Conservation (phyloP, 306 rosid species). For the Gastrolobium bilobum region DNA sequence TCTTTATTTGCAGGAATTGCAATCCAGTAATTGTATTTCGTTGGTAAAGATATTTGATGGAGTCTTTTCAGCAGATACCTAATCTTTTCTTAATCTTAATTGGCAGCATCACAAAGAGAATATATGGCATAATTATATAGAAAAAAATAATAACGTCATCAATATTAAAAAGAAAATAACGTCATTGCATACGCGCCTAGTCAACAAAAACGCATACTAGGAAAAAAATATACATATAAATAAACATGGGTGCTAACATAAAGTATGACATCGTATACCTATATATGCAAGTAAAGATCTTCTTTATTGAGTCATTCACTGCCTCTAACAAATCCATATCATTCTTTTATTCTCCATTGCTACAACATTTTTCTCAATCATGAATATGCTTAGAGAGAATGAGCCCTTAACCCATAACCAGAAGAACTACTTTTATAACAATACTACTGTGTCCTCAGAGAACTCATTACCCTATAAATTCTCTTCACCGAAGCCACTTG, state of each 20-base stretch:
- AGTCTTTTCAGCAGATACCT: too few species aligned
- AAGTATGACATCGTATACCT: background rate
- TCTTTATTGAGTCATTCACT: background rate
- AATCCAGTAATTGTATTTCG: too few species aligned
- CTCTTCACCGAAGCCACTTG: slow-evolving; percentile 4
- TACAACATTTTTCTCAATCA: slow-evolving; percentile 20
- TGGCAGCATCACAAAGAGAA: slow-evolving; percentile 11
- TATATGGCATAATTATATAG: background rate
- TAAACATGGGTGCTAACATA: too few species aligned
- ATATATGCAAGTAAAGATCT: slow-evolving; percentile 16
- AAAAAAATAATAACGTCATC: background rate
- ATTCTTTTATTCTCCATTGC: slow-evolving; percentile 49
- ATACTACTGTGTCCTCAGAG: background rate
- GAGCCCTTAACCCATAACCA: slow-evolving; percentile 11
- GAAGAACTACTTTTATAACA: background rate
- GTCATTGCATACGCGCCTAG: too few species aligned
- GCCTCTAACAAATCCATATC: background rate
- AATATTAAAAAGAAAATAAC: background rate
- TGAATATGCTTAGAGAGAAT: background rate
- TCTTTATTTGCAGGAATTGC: too few species aligned
- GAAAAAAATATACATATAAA: too few species aligned
- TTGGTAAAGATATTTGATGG: background rate
- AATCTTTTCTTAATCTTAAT: background rate
- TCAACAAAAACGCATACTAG: too few species aligned
- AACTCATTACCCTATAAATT: slow-evolving; percentile 17